These are phyloP conservation scores for Tremella yokohamensis DNA, from an alignment of 768 basidiomycete genomes.

Conservation along the genomic window DNA sequence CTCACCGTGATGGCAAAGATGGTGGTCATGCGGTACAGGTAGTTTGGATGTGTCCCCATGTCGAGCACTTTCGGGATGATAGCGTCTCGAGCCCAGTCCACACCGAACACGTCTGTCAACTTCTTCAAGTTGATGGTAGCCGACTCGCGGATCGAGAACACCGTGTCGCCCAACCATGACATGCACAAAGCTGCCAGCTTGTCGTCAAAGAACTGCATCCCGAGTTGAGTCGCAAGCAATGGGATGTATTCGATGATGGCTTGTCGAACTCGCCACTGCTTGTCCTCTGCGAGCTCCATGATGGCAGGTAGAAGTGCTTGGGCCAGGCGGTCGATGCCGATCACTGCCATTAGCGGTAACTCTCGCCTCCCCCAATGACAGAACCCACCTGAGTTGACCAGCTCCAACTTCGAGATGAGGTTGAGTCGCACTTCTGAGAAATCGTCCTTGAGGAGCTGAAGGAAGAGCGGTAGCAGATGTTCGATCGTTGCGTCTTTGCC, in stretches of 20 bases:
- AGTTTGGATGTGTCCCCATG: conserved; percentile 96
- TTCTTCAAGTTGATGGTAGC: conserved; percentile 95
- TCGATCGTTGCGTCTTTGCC: conserved; percentile 92
- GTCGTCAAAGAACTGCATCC: conserved; percentile 95
- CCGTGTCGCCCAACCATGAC: conserved; percentile 98
- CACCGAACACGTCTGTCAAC: conserved; percentile 95
- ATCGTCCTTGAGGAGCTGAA: conserved; percentile 94
- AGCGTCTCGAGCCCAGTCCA: conserved; percentile 89
- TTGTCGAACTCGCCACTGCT: conserved; percentile 98
- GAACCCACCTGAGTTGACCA: conserved; percentile 77
- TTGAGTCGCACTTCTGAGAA: conserved; percentile 97
- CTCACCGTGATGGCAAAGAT: conserved; percentile 95
- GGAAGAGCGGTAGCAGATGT: conserved; percentile 91
- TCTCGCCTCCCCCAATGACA: not conserved
- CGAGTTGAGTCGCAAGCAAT: conserved; percentile 95
- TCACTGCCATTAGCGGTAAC: conserved; percentile 61
- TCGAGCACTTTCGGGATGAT: conserved; percentile 96
- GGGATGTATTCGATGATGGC: conserved; percentile 99
- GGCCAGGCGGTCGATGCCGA: conserved; percentile 90
- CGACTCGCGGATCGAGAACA: conserved; percentile 97
- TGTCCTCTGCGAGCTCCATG: conserved; percentile 96
- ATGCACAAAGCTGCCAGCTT: conserved; percentile 95
- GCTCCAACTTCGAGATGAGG: conserved; percentile 97
- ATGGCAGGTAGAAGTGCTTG: conserved; percentile 96
- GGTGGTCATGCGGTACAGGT: conserved; percentile 96